Evolutionary conservation across 441 rosid genomes (phyloP).

Genomic region (Adansonia grandidieri): DNA sequence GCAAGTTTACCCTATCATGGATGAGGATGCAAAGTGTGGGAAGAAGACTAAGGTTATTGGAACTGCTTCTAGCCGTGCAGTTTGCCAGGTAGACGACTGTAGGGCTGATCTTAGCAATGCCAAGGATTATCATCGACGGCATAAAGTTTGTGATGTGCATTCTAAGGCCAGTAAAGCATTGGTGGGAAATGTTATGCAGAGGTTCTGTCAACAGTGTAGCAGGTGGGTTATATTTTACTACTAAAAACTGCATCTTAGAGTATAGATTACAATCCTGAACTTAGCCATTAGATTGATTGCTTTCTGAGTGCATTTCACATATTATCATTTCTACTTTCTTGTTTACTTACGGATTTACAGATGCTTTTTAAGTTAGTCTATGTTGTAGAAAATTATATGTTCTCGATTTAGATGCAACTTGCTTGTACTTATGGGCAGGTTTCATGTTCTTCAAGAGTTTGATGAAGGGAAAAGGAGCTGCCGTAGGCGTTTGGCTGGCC

Average conservation of each 20-base stretch:
- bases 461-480: conserved; percentile 63
- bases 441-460: conserved; percentile 59
- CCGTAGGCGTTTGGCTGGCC: conserved; percentile 61
- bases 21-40: conserved; percentile 40
- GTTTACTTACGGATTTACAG: not conserved
- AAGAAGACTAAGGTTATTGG: conserved; percentile 45
- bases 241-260: not conserved
- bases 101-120: conserved; percentile 50
- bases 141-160: conserved; percentile 55
- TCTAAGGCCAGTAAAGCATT: conserved; percentile 49
- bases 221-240: conserved; percentile 36
- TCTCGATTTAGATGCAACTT: conserved; percentile 42
- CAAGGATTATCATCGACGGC: conserved; percentile 54
- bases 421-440: conserved; percentile 51
- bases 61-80: conserved; percentile 32
- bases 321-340: conserved; percentile 19
- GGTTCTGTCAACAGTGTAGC: conserved; percentile 63
- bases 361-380: conserved; percentile 12
- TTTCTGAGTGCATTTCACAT: conserved; percentile 18
- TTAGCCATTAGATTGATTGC: not conserved
- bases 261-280: conserved; percentile 13
- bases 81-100: conserved; percentile 57
- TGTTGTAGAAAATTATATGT: conserved; percentile 13
- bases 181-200: conserved; percentile 51
- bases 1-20: conserved; percentile 38